phyloP scores from a whole-genome alignment of 2,329 filamentous ascomycete genomes.

The Botryosphaeria dothidea region DNA sequence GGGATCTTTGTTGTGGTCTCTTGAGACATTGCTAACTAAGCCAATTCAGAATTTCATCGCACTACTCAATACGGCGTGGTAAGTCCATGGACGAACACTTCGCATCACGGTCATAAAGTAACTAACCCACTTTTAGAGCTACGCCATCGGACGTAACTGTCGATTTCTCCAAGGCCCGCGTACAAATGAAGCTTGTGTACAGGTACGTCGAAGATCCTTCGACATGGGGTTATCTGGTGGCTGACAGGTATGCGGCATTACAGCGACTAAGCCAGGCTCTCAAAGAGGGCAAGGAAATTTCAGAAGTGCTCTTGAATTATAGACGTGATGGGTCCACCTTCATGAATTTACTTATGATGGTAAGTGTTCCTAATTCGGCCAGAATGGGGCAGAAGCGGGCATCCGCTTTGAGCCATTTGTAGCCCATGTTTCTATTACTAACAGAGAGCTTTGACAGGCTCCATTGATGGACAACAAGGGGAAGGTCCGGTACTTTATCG shows the following conservation, averaged over 20 bases:
- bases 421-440: too few species aligned
- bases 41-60: slow-evolving; percentile 66
- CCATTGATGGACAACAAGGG: slow-evolving; percentile 70
- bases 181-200: slow-evolving; percentile 66
- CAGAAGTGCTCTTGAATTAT: slow-evolving; percentile 75
- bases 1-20: not conserved
- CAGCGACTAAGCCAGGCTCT: slow-evolving; percentile 63
- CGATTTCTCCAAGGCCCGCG: slow-evolving; percentile 75
- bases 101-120: too few species aligned
- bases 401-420: too few species aligned
- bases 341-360: slow-evolving; percentile 74
- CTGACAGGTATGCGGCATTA: too few species aligned
- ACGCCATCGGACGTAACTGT: slow-evolving; percentile 75
- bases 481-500: slow-evolving; percentile 67
- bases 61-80: slow-evolving; percentile 73
- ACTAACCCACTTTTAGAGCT: slow-evolving; percentile 36
- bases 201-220: too few species aligned
- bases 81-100: too few species aligned
- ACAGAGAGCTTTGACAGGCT: too few species aligned
- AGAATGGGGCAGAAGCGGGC: too few species aligned
- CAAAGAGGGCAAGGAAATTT: slow-evolving; percentile 65
- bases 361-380: too few species aligned
- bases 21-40: slow-evolving; percentile 19
- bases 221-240: too few species aligned
- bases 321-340: slow-evolving; percentile 75